phyloP scores from a whole-genome alignment of 805 yeast genomes.

The Metschnikowia dekortorum region DNA sequence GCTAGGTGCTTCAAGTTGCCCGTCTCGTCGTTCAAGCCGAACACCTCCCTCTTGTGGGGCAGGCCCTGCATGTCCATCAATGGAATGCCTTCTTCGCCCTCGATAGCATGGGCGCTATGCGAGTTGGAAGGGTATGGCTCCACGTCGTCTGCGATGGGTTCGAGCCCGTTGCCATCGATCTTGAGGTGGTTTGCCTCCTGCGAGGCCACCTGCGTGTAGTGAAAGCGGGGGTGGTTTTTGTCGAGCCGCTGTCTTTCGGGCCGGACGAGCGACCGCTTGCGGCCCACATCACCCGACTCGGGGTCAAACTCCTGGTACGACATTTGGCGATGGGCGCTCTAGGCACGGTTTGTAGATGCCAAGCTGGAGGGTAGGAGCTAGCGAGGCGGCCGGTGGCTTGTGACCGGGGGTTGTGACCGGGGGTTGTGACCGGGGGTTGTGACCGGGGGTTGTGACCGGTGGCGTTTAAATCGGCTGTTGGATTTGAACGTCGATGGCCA shows the following conservation, averaged over 20 bases:
- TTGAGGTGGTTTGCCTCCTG: slow-evolving; percentile 58
- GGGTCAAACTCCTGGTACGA: slow-evolving; percentile 39
- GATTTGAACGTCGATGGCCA: too few relatives aligned
- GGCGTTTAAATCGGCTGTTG: too few relatives aligned
- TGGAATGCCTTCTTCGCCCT: slow-evolving; percentile 40
- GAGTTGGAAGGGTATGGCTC: neutral
- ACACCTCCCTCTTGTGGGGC: slow-evolving; percentile 39
- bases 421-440: too few relatives aligned
- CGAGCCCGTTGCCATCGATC: slow-evolving; percentile 68
- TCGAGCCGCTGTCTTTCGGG: slow-evolving; percentile 74
- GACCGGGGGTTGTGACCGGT: too few relatives aligned
- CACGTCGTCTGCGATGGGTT: slow-evolving; percentile 40
- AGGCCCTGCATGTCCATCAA: slow-evolving; percentile 33
- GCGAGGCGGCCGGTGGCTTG: too few relatives aligned
- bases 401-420: too few relatives aligned
- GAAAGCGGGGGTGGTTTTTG: slow-evolving; percentile 70
- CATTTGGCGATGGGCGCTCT: neutral
- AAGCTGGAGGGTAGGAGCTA: too few relatives aligned
- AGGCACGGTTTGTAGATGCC: too few relatives aligned
- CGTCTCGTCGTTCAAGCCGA: slow-evolving; percentile 60
- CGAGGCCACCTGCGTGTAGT: slow-evolving; percentile 69
- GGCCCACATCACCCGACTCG: slow-evolving; percentile 36
- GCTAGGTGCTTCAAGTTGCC: slow-evolving; percentile 24
- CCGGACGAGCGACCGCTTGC: slow-evolving; percentile 71
- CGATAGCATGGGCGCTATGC: neutral